A percentile compares a stretch with the other conserved stretches of the same genome.
These are phyloP conservation scores for Penicillium cinerascens DNA, from an alignment of 495 filamentous ascomycete species.

Conservation along the genomic window DNA sequence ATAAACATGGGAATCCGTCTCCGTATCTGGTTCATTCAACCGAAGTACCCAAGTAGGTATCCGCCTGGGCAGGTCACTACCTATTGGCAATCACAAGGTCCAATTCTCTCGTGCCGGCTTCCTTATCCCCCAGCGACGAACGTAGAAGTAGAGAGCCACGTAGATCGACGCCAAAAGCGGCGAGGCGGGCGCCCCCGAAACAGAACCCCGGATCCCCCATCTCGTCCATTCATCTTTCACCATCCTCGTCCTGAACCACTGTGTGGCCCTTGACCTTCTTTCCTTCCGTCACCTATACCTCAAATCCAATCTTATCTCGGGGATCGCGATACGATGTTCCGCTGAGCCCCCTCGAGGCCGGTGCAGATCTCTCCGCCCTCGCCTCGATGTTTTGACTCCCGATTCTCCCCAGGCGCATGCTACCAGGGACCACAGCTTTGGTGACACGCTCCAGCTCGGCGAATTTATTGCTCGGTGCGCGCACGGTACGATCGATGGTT, in stretches of 20 bases:
- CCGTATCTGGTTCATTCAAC: too few species aligned
- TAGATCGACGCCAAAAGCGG: slow-evolving; percentile 11
- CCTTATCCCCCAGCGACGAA: too few species aligned
- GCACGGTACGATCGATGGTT: slow-evolving; percentile 20
- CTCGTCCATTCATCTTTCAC: slow-evolving; percentile 3
- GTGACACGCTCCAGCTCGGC: neutral
- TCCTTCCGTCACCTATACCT: neutral
- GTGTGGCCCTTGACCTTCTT: neutral
- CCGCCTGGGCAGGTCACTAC: too few species aligned
- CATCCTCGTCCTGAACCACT: neutral
- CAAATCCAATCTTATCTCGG: neutral
- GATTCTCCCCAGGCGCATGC: slow-evolving; percentile 9
- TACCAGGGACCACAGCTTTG: slow-evolving; percentile 3
- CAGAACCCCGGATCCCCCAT: slow-evolving; percentile 5
- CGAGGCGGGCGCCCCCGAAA: slow-evolving; percentile 6
- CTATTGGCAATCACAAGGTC: too few species aligned
- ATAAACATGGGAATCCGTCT: too few species aligned
- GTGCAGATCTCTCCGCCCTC: slow-evolving; percentile 5
- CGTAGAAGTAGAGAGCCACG: neutral
- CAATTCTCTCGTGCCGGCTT: too few species aligned
- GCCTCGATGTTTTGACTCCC: slow-evolving; percentile 17
- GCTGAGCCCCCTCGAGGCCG: slow-evolving; percentile 13
- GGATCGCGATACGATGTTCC: slow-evolving; percentile 16
- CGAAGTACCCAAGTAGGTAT: too few species aligned
- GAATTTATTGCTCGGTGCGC: slow-evolving; percentile 2